Base-by-base conservation (phyloP, 345 rosid species). In the Eucalyptus pauciflora region DNA sequence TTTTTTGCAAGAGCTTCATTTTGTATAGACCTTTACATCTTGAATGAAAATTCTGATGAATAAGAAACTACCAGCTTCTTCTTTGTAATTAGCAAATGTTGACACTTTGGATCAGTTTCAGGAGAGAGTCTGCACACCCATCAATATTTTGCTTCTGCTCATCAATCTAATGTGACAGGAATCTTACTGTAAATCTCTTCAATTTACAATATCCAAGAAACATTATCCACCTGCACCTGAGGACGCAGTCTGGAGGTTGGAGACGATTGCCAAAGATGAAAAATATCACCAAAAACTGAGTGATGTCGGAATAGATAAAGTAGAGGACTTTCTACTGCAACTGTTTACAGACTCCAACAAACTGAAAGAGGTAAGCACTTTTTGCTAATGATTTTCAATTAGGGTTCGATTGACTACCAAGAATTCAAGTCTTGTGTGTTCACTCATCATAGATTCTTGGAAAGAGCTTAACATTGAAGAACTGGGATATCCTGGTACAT, bases 231-330 rank as follows among this genome's bases (percentile, higher is more conserved):
- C 99, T 85, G 94, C 96, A 50, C 86, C 95, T 88, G 89, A 92
- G 87, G 99, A 97, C 90, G 97, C 95, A 56, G 96, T 97, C 9
- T 97, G 99, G 99, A 94, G 99, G 92, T 90, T 97, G 95, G 98
- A 97, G 92, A 95, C 94, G 91, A 96, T 96, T 85, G 98, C 96
- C 50, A 97, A 96, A 89, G 99, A 96, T 85, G 99, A 98, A 8
- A 93, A 95, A 22, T 95, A 95, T 87, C 97, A 95, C 92, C 96
- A 56, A 56, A 56, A 56, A 56, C 62, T 24, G 62, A 22, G 12
- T 4, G 29, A 56, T 4, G 62, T 56, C 56, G 97, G 98, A 60
- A 94, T 96, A 41, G 88, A 24, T 87, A 94, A 92, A 5, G 97
- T 97, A 87, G 97, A 96, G 93, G 96, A 97, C 87, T 94, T 97